Conservation (phyloP, 306 rosid species). For the Dalbergia cochinchinensis region DNA sequence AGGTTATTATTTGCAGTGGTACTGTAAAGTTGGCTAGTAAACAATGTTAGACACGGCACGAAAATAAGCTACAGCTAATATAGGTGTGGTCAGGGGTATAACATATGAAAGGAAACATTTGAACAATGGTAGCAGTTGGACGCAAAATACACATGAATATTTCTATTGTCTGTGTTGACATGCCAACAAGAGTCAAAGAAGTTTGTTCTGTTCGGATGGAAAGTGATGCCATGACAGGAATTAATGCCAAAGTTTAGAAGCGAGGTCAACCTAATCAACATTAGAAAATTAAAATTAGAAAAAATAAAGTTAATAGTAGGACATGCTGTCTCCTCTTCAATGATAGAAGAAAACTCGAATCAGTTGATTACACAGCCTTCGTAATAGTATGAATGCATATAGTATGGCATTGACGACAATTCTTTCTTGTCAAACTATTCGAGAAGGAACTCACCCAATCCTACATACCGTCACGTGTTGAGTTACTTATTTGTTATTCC, state of each 20-base stretch:
- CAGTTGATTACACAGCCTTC: background rate
- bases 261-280: background rate
- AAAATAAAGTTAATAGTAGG: slow-evolving; percentile 2
- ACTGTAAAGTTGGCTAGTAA: background rate
- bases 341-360: background rate
- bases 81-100: background rate
- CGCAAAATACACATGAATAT: slow-evolving; percentile 5
- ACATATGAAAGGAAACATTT: slow-evolving; percentile 31
- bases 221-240: background rate
- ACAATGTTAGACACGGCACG: background rate
- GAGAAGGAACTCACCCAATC: slow-evolving; percentile 24
- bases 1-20: background rate
- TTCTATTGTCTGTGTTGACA: slow-evolving; percentile 33
- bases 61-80: background rate
- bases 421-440: background rate
- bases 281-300: background rate
- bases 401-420: background rate
- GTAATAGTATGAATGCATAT: background rate
- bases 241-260: slow-evolving; percentile 10
- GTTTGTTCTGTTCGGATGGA: slow-evolving; percentile 24
- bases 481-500: slow-evolving; percentile 18
- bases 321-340: slow-evolving; percentile 13
- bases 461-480: slow-evolving; percentile 28
- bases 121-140: background rate
- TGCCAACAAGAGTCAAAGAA: slow-evolving; percentile 30